These are phyloP conservation scores for Yamadazyma taylorii DNA, from an alignment of 1,139 yeast species.

Conservation along the genomic window DNA sequence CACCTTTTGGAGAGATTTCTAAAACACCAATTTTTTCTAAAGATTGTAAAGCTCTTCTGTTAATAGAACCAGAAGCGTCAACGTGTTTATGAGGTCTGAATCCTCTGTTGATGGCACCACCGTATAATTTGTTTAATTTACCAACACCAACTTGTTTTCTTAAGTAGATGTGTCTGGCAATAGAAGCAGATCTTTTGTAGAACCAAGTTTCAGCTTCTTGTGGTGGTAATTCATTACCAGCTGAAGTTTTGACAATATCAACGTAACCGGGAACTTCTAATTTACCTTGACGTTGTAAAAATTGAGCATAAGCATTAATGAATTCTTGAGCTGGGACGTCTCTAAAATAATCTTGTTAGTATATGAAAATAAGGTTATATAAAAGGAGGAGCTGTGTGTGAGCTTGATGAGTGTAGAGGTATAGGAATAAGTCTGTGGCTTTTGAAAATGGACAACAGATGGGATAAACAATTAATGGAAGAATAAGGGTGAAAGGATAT, in stretches of 20 bases:
- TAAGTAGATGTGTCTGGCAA: conserved; percentile 99
- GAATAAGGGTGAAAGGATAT: no score
- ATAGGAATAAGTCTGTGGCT: background rate
- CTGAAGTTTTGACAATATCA: conserved; percentile 98
- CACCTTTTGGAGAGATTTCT: conserved; percentile 97
- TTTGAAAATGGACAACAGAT: no score
- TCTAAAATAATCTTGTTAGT: conserved; percentile 50
- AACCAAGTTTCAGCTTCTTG: conserved; percentile 99
- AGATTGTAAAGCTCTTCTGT: conserved; percentile 98
- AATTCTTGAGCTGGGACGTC: conserved; percentile 99
- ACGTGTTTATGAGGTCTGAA: conserved; percentile 98
- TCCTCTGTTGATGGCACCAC: conserved; percentile 99
- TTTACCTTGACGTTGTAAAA: conserved; percentile 99
- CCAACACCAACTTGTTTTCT: conserved; percentile 99
- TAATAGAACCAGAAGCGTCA: conserved; percentile 98
- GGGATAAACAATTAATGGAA: no score
- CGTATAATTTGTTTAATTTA: conserved; percentile 98
- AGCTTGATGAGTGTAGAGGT: no score
- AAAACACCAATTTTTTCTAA: conserved; percentile 97
- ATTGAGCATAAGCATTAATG: conserved; percentile 99
- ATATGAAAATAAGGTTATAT: conserved; percentile 1
- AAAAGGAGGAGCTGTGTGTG: background rate
- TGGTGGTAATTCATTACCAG: conserved; percentile 99
- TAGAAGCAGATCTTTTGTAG: conserved; percentile 99
- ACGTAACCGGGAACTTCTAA: conserved; percentile 99